These are phyloP conservation scores for Mucor sp. DNA, from an alignment of 371 early-diverging fungal genomes.

Conservation along the genomic window DNA sequence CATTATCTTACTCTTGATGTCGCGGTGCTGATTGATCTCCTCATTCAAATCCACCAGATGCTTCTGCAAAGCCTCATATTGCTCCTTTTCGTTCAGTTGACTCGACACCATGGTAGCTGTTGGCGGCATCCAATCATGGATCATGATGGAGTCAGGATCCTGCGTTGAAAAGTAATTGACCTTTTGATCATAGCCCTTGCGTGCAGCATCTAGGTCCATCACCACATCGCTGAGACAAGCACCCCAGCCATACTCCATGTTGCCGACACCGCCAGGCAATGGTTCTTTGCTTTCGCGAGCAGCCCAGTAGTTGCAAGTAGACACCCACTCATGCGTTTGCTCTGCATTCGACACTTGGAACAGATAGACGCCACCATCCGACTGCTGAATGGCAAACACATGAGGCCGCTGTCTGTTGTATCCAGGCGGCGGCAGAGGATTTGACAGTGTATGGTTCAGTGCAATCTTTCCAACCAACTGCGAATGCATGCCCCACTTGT, in stretches of 20 bases:
- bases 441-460: conserved; percentile 83
- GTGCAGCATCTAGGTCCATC: conserved; percentile 30
- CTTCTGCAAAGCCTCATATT: conserved; percentile 33
- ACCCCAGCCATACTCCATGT: conserved; percentile 93
- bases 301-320: conserved; percentile 92
- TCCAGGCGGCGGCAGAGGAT: conserved; percentile 81
- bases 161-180: conserved; percentile 1
- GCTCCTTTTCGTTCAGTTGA: conserved; percentile 37
- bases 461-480: conserved; percentile 61
- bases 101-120: conserved; percentile 41
- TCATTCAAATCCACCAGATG: conserved; percentile 33
- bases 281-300: conserved; percentile 89
- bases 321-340: conserved; percentile 82
- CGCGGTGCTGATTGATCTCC: conserved; percentile 48
- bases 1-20: conserved; percentile 42
- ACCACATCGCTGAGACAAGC: conserved; percentile 52
- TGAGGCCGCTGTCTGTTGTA: conserved; percentile 78
- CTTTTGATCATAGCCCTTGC: conserved; percentile 5
- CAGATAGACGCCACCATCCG: conserved; percentile 81
- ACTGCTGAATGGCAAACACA: conserved; percentile 84
- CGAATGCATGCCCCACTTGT: conserved; percentile 30
- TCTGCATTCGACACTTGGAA: conserved; percentile 78
- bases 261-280: conserved; percentile 79
- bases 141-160: conserved; percentile 32
- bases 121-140: conserved; percentile 52